phyloP scores from a whole-genome alignment of 768 basidiomycete species.

The Xerocomellus chrysenteron region DNA sequence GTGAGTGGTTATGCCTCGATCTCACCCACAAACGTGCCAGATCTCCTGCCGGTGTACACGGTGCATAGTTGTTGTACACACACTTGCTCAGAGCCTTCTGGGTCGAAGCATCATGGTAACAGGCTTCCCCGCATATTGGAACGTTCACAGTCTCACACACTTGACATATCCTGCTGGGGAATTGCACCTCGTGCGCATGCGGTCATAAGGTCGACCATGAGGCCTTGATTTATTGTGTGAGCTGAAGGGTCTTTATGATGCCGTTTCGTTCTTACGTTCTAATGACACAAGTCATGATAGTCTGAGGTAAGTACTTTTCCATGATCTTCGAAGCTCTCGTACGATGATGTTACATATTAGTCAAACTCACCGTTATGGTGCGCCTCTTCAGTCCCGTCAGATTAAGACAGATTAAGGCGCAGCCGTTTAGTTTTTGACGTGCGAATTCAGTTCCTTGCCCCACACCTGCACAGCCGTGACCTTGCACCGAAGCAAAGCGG shows the following conservation, averaged over 20 bases:
- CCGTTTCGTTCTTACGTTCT: constrained; percentile 7
- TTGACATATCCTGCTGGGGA: constrained; percentile 1
- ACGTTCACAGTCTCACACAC: neutral
- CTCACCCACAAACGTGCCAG: neutral
- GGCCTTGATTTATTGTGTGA: neutral
- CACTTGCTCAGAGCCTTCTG: neutral
- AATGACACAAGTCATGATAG: neutral
- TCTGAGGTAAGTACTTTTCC: neutral
- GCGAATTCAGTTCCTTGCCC: constrained; percentile 16
- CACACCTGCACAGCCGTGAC: constrained; percentile 16
- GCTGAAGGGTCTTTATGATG: neutral
- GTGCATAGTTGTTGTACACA: neutral
- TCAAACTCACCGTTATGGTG: constrained; percentile 1
- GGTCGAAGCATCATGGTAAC: constrained; percentile 10
- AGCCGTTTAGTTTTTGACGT: constrained; percentile 1
- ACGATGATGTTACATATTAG: neutral
- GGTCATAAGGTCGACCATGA: neutral
- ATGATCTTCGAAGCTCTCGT: neutral
- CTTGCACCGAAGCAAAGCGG: neutral
- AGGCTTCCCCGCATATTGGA: neutral
- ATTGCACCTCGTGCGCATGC: neutral
- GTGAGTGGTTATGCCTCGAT: constrained; percentile 1
- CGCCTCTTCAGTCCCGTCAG: neutral
- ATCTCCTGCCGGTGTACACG: neutral
- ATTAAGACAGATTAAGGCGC: neutral